These are phyloP conservation scores for Kingdonia uniflora DNA, from an alignment of 164 flowering plant genomes.

Conservation along the genomic window DNA sequence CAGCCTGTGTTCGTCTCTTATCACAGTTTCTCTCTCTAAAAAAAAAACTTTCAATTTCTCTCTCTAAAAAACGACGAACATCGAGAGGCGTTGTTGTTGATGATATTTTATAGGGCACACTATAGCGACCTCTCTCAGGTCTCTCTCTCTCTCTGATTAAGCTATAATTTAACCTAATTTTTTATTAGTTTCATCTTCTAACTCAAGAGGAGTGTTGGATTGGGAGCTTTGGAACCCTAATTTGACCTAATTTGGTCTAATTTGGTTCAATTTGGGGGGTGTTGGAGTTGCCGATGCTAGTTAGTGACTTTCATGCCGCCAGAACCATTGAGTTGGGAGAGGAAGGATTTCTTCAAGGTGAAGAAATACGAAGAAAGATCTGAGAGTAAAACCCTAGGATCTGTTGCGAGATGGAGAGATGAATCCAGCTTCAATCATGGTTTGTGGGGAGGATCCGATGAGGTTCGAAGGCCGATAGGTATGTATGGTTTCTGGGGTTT, in stretches of 20 bases:
- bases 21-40: too few species aligned
- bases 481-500: conserved; percentile 4
- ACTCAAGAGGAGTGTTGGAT: too few species aligned
- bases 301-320: conserved; percentile 70
- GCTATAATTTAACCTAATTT: not conserved
- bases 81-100: not conserved
- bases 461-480: conserved; percentile 59
- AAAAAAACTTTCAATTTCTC: not conserved
- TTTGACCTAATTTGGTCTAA: too few species aligned
- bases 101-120: too few species aligned
- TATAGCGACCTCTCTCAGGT: not conserved
- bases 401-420: conserved; percentile 61
- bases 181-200: not conserved
- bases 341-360: conserved; percentile 78
- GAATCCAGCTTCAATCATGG: conserved; percentile 25
- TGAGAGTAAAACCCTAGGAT: conserved; percentile 12
- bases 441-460: conserved; percentile 38
- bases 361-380: conserved; percentile 68
- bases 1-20: conserved; percentile 23
- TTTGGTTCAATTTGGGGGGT: not conserved
- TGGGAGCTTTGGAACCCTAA: too few species aligned
- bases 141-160: not conserved
- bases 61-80: not conserved
- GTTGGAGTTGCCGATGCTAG: conserved; percentile 30
- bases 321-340: conserved; percentile 83